These are phyloP conservation scores for Gillenia trifoliata DNA, from an alignment of 306 rosid species.

Conservation along the genomic window DNA sequence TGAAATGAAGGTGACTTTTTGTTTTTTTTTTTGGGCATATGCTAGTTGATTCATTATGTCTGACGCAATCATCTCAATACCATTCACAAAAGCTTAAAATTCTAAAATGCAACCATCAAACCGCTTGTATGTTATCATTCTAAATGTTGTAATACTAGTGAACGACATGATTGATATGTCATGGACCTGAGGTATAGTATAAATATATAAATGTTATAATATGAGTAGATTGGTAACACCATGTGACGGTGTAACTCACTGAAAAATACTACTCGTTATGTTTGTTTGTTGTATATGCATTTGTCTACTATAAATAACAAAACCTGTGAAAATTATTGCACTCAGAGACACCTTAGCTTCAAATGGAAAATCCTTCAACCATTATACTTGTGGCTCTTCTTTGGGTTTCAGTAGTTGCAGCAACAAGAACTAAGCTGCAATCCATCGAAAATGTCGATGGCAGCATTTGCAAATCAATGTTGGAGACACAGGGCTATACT, in stretches of 20 bases:
- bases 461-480: slow-evolving; percentile 42
- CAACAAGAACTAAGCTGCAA: slow-evolving; percentile 4
- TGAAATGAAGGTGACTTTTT: background rate
- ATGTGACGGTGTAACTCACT: too few relatives aligned
- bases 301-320: background rate
- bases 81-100: too few relatives aligned
- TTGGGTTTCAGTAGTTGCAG: background rate
- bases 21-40: too few relatives aligned
- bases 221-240: too few relatives aligned
- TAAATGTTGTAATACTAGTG: too few relatives aligned
- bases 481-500: slow-evolving; percentile 41
- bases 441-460: background rate
- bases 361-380: slow-evolving; percentile 1
- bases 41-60: too few relatives aligned
- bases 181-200: too few relatives aligned
- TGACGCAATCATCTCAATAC: too few relatives aligned
- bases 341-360: background rate
- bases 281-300: background rate
- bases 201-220: too few relatives aligned
- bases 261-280: background rate
- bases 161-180: too few relatives aligned
- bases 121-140: too few relatives aligned
- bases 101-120: too few relatives aligned
- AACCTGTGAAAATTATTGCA: background rate
- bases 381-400: background rate